Evolutionary conservation across 2,329 filamentous ascomycete species (phyloP).

Genomic region (Verticillium nubilum): DNA sequence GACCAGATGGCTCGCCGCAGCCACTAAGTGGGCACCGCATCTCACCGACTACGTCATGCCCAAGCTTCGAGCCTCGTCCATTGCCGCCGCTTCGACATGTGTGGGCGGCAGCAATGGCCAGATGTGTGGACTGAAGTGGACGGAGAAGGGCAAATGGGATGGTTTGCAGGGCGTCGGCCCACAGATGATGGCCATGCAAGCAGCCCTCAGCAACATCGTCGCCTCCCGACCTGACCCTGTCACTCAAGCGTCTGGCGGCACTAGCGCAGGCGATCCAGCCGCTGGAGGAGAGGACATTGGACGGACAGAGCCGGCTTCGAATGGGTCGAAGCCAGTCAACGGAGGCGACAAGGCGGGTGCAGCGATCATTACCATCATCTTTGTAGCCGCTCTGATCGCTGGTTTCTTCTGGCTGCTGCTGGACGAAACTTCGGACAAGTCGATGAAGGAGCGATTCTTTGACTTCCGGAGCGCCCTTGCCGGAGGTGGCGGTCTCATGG

Average conservation of each 20-base stretch:
- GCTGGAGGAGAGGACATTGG: conserved; percentile 42
- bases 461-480: conserved; percentile 14
- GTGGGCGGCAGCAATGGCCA: conserved; percentile 49
- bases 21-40: conserved; percentile 59
- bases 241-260: conserved; percentile 52
- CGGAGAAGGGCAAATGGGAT: conserved; percentile 47
- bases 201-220: conserved; percentile 58
- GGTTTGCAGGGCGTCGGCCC: conserved; percentile 59
- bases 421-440: conserved; percentile 38
- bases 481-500: conserved; percentile 4
- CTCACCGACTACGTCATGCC: conserved; percentile 48
- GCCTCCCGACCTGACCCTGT: conserved; percentile 28
- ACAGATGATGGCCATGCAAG: conserved; percentile 65
- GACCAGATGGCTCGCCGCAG: conserved; percentile 55
- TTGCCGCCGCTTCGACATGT: conserved; percentile 52
- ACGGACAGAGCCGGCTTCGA: conserved; percentile 30
- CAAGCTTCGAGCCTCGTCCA: conserved; percentile 48
- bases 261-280: conserved; percentile 39
- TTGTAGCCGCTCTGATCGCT: conserved; percentile 50
- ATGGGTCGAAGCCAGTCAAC: conserved; percentile 8
- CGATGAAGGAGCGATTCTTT: conserved; percentile 23
- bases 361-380: conserved; percentile 53
- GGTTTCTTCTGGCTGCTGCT: conserved; percentile 44
- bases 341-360: conserved; percentile 62
- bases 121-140: conserved; percentile 59